phyloP scores from a whole-genome alignment of 192 early-diverging fungal genomes.

The Dimargaris verticillata region DNA sequence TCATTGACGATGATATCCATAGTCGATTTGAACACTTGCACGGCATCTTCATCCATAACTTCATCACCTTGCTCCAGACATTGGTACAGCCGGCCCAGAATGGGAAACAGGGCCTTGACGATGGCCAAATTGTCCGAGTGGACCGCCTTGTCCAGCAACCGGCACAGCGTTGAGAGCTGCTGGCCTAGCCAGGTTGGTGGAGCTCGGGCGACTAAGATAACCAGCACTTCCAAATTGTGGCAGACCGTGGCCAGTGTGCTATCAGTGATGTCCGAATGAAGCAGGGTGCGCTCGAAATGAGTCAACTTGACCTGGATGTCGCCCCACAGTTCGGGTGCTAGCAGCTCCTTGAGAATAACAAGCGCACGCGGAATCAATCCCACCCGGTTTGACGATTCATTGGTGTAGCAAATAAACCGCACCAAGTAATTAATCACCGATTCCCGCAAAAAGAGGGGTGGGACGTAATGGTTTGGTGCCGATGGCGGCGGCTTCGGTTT shows the following conservation, averaged over 20 bases:
- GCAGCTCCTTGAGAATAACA: conserved; percentile 40
- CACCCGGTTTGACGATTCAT: conserved; percentile 30
- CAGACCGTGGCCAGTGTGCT: conserved; percentile 33
- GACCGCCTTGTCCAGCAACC: conserved; percentile 51
- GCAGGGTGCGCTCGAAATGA: conserved; percentile 47
- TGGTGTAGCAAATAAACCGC: conserved; percentile 43
- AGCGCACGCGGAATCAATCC: conserved; percentile 40
- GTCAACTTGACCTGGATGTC: conserved; percentile 47
- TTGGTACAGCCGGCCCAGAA: conserved; percentile 57
- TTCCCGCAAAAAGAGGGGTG: conserved; percentile 33
- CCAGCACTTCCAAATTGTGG: conserved; percentile 53
- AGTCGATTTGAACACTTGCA: conserved; percentile 30
- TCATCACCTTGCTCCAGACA: conserved; percentile 24
- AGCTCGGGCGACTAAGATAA: conserved; percentile 41
- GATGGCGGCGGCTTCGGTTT: not conserved
- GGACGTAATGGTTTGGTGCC: conserved; percentile 18
- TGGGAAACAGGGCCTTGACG: conserved; percentile 47
- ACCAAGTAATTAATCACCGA: conserved; percentile 40
- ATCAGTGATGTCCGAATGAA: conserved; percentile 37
- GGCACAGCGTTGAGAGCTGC: conserved; percentile 43
- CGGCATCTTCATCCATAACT: not conserved
- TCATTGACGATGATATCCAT: conserved; percentile 49
- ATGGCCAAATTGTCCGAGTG: conserved; percentile 56
- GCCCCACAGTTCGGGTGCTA: conserved; percentile 49
- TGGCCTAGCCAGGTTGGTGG: conserved; percentile 41